phyloP scores from a whole-genome alignment of 2,329 filamentous ascomycete genomes.

The Zymoseptoria crescenta region DNA sequence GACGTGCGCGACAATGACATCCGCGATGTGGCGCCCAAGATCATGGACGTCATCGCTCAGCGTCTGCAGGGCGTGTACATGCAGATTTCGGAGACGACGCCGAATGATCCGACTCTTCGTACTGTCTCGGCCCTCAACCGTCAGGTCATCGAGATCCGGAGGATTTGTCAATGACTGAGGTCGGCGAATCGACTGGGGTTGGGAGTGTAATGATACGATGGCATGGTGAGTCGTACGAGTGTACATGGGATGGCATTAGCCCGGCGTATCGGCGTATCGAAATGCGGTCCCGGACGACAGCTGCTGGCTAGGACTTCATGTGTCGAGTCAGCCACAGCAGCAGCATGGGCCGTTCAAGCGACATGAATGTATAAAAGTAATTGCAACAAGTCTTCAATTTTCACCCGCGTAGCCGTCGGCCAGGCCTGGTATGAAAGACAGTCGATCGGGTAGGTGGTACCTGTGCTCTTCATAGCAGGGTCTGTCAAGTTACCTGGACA shows the following conservation, averaged over 20 bases:
- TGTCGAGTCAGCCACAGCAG: neutral
- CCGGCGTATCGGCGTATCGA: neutral
- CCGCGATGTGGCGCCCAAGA: slow-evolving; percentile 48
- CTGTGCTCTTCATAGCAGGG: neutral
- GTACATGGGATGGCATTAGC: neutral
- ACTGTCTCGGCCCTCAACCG: slow-evolving; percentile 24
- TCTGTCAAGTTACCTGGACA: neutral
- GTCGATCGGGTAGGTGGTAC: too few species aligned
- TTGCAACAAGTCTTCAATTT: neutral
- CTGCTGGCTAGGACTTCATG: neutral
- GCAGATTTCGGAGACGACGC: slow-evolving; percentile 45
- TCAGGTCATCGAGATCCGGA: slow-evolving; percentile 21
- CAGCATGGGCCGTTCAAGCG: neutral
- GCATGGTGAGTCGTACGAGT: neutral
- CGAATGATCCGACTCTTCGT: slow-evolving; percentile 39
- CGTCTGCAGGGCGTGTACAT: slow-evolving; percentile 52
- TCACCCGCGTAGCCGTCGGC: too few species aligned
- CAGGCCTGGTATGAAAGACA: neutral
- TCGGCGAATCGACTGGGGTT: slow-evolving; percentile 5
- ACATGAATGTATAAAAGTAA: neutral
- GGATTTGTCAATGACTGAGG: slow-evolving; percentile 14
- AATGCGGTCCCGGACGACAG: too few species aligned
- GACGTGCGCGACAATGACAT: slow-evolving; percentile 42
- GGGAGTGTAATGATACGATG: neutral
- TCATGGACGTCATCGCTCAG: slow-evolving; percentile 52